phyloP scores from a whole-genome alignment of 2,329 filamentous ascomycete genomes.

The Pezicula radicicola region DNA sequence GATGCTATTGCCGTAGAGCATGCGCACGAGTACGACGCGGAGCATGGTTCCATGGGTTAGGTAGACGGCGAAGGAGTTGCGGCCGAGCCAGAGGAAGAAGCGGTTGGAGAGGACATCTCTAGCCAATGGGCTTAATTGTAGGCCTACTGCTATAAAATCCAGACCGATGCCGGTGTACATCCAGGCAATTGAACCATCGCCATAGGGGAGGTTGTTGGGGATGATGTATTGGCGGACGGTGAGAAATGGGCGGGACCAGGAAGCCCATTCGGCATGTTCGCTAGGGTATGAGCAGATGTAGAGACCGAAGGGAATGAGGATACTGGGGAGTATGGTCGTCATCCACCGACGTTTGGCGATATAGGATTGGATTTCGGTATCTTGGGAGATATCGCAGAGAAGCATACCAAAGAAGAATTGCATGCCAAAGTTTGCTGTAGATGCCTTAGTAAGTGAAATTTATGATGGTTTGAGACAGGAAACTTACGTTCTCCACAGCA shows the following conservation, averaged over 20 bases:
- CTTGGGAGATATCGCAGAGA: constrained; percentile 51
- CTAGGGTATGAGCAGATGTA: constrained; percentile 55
- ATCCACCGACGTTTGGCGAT: neutral
- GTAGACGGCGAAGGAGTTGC: constrained; percentile 58
- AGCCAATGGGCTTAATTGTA: constrained; percentile 45
- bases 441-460: neutral
- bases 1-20: constrained; percentile 45
- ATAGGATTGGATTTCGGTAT: constrained; percentile 32
- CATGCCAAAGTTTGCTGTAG: constrained; percentile 41
- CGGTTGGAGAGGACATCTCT: constrained; percentile 48
- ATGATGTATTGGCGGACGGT: constrained; percentile 37
- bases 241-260: constrained; percentile 45
- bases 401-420: constrained; percentile 58
- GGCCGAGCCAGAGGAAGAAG: constrained; percentile 54
- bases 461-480: neutral
- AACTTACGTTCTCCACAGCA: constrained; percentile 7
- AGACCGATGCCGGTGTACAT: constrained; percentile 42
- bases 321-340: constrained; percentile 35
- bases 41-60: constrained; percentile 58
- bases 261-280: constrained; percentile 43
- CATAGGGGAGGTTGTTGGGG: constrained; percentile 40
- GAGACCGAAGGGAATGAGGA: constrained; percentile 46
- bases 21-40: constrained; percentile 54
- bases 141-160: constrained; percentile 42
- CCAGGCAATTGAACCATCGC: constrained; percentile 29